Percentiles rank a stretch among this genome's conserved stretches.
phyloP scores from a whole-genome alignment of 495 filamentous ascomycete genomes.

The Podospora anserina region DNA sequence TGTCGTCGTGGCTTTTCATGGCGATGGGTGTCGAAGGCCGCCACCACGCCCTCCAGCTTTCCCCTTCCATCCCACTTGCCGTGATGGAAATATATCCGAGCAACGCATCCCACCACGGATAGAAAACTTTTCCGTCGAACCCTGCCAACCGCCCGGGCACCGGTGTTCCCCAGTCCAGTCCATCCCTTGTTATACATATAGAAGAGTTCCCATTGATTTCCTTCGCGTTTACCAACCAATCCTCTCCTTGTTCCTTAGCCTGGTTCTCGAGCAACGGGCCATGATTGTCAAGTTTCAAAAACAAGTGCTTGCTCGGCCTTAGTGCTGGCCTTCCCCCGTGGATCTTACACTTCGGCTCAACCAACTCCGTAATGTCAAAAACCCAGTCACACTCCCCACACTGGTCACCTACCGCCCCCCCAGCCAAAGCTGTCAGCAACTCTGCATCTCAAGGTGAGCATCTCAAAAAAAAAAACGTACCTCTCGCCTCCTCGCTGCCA shows the following conservation, averaged over 20 bases:
- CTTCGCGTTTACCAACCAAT: conserved; percentile 71
- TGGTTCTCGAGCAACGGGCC: conserved; percentile 69
- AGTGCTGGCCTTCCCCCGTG: conserved; percentile 72
- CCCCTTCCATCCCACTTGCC: not conserved
- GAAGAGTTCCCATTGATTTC: conserved; percentile 18
- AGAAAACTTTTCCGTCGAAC: too few species aligned
- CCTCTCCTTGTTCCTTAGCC: conserved; percentile 49
- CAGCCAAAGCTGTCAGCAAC: not conserved
- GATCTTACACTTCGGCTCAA: conserved; percentile 68
- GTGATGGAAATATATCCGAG: not conserved
- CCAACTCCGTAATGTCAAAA: conserved; percentile 66
- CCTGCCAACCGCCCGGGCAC: too few species aligned
- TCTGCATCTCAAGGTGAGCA: not conserved
- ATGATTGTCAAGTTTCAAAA: conserved; percentile 74
- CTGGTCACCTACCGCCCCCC: conserved; percentile 38
- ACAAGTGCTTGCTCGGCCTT: conserved; percentile 60
- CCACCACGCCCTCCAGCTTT: not conserved
- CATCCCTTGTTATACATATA: not conserved
- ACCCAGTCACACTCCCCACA: conserved; percentile 79
- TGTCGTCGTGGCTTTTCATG: too few species aligned
- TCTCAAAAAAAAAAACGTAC: conserved; percentile 24
- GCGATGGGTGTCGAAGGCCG: not conserved
- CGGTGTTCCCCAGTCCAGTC: not conserved
- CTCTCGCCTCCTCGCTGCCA: conserved; percentile 73
- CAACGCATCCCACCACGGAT: not conserved